Conservation (phyloP, 139 green algal genomes). For the Coccomyxa sp. region DNA sequence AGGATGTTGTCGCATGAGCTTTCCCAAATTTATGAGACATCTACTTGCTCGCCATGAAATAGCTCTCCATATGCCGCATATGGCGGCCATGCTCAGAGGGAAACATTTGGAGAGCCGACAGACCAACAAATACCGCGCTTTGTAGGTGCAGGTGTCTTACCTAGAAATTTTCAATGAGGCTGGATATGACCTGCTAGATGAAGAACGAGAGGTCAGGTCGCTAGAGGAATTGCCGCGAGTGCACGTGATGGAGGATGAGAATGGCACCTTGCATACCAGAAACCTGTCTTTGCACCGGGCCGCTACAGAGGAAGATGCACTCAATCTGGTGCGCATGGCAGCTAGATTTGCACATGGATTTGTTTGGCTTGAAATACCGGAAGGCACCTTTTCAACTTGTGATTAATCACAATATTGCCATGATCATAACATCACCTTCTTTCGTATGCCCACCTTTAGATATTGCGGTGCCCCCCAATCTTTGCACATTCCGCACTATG, state of each 20-base stretch:
- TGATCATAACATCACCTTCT: no score
- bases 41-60: neutral
- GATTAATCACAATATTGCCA: no score
- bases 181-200: slow-evolving; percentile 83
- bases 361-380: neutral
- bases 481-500: no score
- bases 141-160: slow-evolving; percentile 79
- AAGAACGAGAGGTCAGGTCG: slow-evolving; percentile 55
- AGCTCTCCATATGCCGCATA: neutral
- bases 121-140: no score
- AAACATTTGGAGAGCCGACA: no score
- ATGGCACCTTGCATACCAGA: slow-evolving; percentile 53
- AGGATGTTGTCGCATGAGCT: no score
- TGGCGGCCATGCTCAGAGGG: no score
- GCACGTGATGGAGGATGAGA: slow-evolving; percentile 42
- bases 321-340: slow-evolving; percentile 71
- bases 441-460: no score
- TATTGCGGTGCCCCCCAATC: no score
- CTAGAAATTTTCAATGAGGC: slow-evolving; percentile 88
- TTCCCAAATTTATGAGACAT: no score
- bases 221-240: slow-evolving; percentile 71
- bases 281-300: slow-evolving; percentile 67
- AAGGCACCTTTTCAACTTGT: neutral
- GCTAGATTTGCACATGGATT: no score
- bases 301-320: slow-evolving; percentile 79